Conservation (phyloP, 1,284 basidiomycete genomes). For the Malassezia dermatis region DNA sequence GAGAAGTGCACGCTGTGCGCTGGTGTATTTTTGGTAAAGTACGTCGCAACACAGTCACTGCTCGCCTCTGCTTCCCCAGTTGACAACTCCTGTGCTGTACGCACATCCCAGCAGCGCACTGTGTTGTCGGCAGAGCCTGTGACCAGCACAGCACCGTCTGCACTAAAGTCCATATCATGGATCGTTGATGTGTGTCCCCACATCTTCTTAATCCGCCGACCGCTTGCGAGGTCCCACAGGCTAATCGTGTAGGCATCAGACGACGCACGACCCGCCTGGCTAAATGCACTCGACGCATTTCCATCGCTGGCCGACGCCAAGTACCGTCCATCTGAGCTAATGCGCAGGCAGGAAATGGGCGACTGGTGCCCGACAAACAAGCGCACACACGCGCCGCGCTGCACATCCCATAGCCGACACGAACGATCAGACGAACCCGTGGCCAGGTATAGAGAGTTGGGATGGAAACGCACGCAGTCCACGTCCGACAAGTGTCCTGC, state of each 20-base stretch:
- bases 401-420: conserved; percentile 95
- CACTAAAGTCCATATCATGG: conserved; percentile 80
- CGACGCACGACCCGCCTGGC: conserved; percentile 15
- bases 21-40: conserved; percentile 88
- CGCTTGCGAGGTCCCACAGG: conserved; percentile 90
- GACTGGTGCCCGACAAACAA: conserved; percentile 94
- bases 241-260: conserved; percentile 79
- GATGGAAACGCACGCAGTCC: conserved; percentile 90
- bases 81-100: conserved; percentile 55
- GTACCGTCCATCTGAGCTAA: conserved; percentile 86
- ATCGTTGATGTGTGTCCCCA: conserved; percentile 79
- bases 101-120: conserved; percentile 92
- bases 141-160: conserved; percentile 78
- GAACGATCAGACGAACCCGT: conserved; percentile 95
- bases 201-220: conserved; percentile 91
- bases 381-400: conserved; percentile 80
- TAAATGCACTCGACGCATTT: conserved; percentile 21
- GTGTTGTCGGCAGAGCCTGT: conserved; percentile 86
- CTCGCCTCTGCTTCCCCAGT: conserved; percentile 8
- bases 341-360: conserved; percentile 71
- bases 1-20: conserved; percentile 87
- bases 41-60: conserved; percentile 76
- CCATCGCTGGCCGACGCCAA: conserved; percentile 63
- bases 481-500: conserved; percentile 95
- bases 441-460: conserved; percentile 91